Percentiles rank a stretch among this genome's conserved stretches.
These are phyloP conservation scores for Schizonepeta tenuifolia DNA, from an alignment of 257 asterid species.

Conservation along the genomic window DNA sequence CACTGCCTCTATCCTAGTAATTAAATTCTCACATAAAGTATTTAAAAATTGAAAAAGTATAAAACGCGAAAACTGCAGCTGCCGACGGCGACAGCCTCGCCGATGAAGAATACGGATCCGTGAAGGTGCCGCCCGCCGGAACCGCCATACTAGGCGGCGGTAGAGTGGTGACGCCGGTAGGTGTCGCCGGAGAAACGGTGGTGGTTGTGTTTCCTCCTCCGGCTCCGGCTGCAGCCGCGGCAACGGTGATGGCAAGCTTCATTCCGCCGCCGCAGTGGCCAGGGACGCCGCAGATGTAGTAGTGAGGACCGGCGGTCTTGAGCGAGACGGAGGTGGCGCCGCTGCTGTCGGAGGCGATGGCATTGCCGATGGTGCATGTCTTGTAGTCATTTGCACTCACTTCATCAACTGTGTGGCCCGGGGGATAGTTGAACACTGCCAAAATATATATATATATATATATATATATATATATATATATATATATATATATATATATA, in stretches of 20 bases:
- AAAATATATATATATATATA: too few species aligned
- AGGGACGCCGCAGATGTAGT: slow-evolving; percentile 61
- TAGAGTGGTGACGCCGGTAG: slow-evolving; percentile 18
- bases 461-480: too few species aligned
- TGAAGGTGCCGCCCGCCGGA: slow-evolving; percentile 28
- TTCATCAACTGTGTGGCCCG: slow-evolving; percentile 86
- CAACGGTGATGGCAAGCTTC: slow-evolving; percentile 60
- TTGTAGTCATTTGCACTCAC: slow-evolving; percentile 64
- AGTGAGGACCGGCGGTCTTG: slow-evolving; percentile 61
- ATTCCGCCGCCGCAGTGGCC: slow-evolving; percentile 78
- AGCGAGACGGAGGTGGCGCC: slow-evolving; percentile 74
- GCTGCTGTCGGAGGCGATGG: slow-evolving; percentile 69
- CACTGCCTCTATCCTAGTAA: slow-evolving; percentile 74
- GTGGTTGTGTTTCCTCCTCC: slow-evolving; percentile 5
- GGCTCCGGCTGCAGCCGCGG: slow-evolving; percentile 25
- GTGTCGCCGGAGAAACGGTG: slow-evolving; percentile 17
- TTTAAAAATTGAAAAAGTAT: slow-evolving; percentile 21
- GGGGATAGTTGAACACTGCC: slow-evolving; percentile 78
- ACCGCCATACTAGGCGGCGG: slow-evolving; percentile 30
- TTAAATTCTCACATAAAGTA: slow-evolving; percentile 27
- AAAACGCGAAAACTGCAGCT: slow-evolving; percentile 31
- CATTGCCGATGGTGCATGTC: slow-evolving; percentile 64
- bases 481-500: too few species aligned
- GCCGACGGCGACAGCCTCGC: slow-evolving; percentile 36
- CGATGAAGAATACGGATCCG: slow-evolving; percentile 43